Conservation (phyloP, 768 basidiomycete species). For the Podaxis rugospora region DNA sequence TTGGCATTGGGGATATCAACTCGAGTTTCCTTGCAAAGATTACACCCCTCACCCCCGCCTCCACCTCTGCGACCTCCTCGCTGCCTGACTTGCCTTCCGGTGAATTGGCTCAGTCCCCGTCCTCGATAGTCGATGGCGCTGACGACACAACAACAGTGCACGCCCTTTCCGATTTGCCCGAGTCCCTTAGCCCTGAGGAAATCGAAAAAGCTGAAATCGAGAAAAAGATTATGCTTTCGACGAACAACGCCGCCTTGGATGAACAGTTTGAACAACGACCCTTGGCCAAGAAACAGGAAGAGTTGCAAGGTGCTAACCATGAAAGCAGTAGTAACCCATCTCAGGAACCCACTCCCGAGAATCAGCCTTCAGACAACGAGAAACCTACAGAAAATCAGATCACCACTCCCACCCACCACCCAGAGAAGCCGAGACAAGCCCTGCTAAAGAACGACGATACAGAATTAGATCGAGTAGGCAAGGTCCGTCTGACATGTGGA, state of each 20-base stretch:
- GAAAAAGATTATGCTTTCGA: slow-evolving; percentile 49
- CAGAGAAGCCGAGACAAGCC: slow-evolving; percentile 60
- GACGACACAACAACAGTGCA: slow-evolving; percentile 12
- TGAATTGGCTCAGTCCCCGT: slow-evolving; percentile 2
- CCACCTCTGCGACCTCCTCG: slow-evolving; percentile 23
- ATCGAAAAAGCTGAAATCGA: slow-evolving; percentile 39
- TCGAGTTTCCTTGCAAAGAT: slow-evolving; percentile 87
- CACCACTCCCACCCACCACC: slow-evolving; percentile 21
- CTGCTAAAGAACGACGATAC: slow-evolving; percentile 83
- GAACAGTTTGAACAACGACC: slow-evolving; percentile 85
- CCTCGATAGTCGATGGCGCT: background rate
- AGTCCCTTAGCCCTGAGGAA: slow-evolving; percentile 30
- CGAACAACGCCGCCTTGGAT: slow-evolving; percentile 74
- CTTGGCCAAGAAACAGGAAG: slow-evolving; percentile 83
- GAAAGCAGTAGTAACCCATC: slow-evolving; percentile 11
- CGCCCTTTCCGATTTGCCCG: slow-evolving; percentile 16
- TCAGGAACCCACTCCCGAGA: background rate
- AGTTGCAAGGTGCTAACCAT: slow-evolving; percentile 47
- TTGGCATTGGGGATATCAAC: slow-evolving; percentile 98
- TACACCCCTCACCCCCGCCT: slow-evolving; percentile 43
- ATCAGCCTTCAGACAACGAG: background rate
- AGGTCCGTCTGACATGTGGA: slow-evolving; percentile 35
- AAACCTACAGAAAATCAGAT: slow-evolving; percentile 17
- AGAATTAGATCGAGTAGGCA: slow-evolving; percentile 75
- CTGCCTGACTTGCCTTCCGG: slow-evolving; percentile 10